These are phyloP conservation scores for Stygiomarasmius scandens DNA, from an alignment of 1,284 basidiomycete genomes.

Conservation along the genomic window DNA sequence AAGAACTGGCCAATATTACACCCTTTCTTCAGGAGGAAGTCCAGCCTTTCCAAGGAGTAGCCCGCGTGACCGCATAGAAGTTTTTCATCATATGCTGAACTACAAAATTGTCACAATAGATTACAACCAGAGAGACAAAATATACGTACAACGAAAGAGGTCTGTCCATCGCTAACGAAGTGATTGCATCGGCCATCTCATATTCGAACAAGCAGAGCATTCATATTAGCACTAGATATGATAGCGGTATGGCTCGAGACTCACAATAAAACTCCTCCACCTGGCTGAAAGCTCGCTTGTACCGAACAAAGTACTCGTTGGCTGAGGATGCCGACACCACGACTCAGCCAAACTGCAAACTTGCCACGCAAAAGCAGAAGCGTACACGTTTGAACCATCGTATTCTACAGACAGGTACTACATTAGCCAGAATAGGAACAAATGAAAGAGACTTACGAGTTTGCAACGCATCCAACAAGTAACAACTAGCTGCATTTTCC, in stretches of 20 bases:
- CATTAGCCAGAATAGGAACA: not conserved
- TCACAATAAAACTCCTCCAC: slow-evolving; percentile 7
- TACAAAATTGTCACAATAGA: not conserved
- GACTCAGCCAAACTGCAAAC: not conserved
- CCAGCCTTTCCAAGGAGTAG: slow-evolving; percentile 1
- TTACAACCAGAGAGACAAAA: not conserved
- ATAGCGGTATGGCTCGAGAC: not conserved
- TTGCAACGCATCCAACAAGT: slow-evolving; percentile 6
- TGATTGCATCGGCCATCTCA: slow-evolving; percentile 8
- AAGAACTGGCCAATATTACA: not conserved
- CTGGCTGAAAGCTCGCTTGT: not conserved
- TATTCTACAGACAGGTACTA: not conserved
- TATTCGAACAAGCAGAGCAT: not conserved
- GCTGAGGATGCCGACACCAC: not conserved
- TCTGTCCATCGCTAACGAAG: not conserved
- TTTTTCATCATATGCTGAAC: not conserved
- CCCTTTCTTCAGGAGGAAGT: not conserved
- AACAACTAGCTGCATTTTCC: slow-evolving; percentile 11
- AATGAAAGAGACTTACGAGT: not conserved
- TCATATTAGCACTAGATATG: too few species aligned
- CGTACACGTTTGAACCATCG: not conserved
- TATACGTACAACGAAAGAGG: slow-evolving; percentile 5
- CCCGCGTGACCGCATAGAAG: not conserved
- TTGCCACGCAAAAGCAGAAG: slow-evolving; percentile 1
- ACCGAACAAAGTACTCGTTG: not conserved